A percentile compares a stretch with the other conserved stretches of the same genome.
Evolutionary conservation across 2,329 filamentous ascomycete genomes (phyloP).

Genomic region (Fusarium nygamai): DNA sequence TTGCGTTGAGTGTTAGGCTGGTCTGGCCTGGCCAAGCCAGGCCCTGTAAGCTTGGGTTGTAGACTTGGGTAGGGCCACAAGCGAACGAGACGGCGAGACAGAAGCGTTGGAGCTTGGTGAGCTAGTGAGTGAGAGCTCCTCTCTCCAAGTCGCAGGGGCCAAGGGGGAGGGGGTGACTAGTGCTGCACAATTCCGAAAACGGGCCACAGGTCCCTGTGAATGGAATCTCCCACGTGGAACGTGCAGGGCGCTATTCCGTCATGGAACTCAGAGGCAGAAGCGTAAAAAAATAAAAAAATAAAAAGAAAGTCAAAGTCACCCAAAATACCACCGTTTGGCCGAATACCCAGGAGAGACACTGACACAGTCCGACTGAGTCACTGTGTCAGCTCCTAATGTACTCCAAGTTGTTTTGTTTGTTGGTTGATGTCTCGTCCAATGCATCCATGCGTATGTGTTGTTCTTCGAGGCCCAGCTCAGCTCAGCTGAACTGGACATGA

Average conservation of each 20-base stretch:
- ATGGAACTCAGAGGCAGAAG: constrained; percentile 24
- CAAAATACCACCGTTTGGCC: constrained; percentile 37
- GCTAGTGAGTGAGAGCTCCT: constrained; percentile 2
- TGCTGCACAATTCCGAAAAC: constrained; percentile 44
- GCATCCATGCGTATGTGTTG: constrained; percentile 7
- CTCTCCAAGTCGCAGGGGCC: background rate
- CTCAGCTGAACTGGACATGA: constrained; percentile 1
- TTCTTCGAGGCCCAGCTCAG: constrained; percentile 24
- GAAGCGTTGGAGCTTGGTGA: constrained; percentile 11
- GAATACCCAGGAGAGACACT: constrained; percentile 15
- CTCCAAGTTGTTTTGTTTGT: background rate
- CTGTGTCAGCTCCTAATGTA: background rate
- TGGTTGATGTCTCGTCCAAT: background rate
- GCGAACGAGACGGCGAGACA: constrained; percentile 11
- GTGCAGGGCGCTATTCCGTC: constrained; percentile 44
- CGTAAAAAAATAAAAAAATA: no score
- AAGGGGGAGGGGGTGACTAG: constrained; percentile 31
- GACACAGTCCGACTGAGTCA: constrained; percentile 23
- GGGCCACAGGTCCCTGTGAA: constrained; percentile 29
- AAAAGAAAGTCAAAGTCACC: constrained; percentile 35
- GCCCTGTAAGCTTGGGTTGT: constrained; percentile 1
- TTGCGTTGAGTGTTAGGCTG: background rate
- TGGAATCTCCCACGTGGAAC: constrained; percentile 46
- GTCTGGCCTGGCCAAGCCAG: background rate
- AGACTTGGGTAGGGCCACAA: constrained; percentile 26